Base-by-base conservation (phyloP, 108 stramenopile genomes). In the Epithemia pelagica region DNA sequence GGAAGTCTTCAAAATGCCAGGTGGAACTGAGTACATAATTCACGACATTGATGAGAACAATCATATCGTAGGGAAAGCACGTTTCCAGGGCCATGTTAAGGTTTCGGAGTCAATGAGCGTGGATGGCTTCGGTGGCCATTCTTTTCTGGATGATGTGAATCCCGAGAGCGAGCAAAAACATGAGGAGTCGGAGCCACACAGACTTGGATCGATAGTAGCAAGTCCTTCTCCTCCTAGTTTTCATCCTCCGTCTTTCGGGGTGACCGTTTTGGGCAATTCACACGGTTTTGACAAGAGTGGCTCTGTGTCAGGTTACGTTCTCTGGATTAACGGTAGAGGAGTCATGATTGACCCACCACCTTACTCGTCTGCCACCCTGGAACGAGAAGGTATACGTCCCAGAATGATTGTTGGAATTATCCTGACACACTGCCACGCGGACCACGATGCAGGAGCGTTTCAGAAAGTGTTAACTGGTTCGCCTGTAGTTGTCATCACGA, bases 301-400 rank as follows among this genome's bases (percentile, higher is more conserved):
- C 32, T 92, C 90, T n/a, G 87, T 89, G 20, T 87, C 89, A 59
- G 96, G 96, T 10, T 97, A 94, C 76, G 96, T 97, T 24, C 70
- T 97, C 23, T 97, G 95, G 96, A 86, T 97, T n/a, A 95, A 95
- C 61, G 84, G 96, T 0, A 58, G 91, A 29, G 96, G 96, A 10
- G 82, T 95, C 21, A 97, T 97, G 96, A 94, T 97, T 54, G 96
- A 97, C 64, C 96, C 96, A 0, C 96, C 96, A 8, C 96, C 96
- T 19, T 92, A 89, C 56, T 89, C 91, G 20, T 88, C 88, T 26
- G 89, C 92, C 21, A 91, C 89, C 0, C 74, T 95, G 5, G 89
- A 89, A 68, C 64, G 86, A 30, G 89, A 92, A 69, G 91, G 91
- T 54, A 95, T 95, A 58, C 79, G 89, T 26, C 94, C 92, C 26